Percentiles rank a stretch among this genome's conserved stretches.
phyloP scores from a whole-genome alignment of 495 filamentous ascomycete species.

The Aspergillus panamensis region DNA sequence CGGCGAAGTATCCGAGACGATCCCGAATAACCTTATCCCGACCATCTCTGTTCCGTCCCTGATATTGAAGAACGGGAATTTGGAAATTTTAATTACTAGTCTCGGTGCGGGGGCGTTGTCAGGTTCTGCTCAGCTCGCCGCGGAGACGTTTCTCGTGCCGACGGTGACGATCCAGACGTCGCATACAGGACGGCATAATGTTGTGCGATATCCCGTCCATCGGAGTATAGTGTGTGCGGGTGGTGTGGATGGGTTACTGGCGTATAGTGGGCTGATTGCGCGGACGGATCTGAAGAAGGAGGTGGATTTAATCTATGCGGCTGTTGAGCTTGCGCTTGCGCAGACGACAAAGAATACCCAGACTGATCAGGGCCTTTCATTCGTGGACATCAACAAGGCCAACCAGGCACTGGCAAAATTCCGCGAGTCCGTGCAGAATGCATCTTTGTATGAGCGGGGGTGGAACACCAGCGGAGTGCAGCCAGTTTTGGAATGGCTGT shows the following conservation, averaged over 20 bases:
- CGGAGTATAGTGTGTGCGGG: slow-evolving; percentile 71
- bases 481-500: slow-evolving; percentile 64
- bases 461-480: slow-evolving; percentile 72
- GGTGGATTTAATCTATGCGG: slow-evolving; percentile 48
- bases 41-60: slow-evolving; percentile 65
- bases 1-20: slow-evolving; percentile 45
- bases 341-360: slow-evolving; percentile 29
- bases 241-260: slow-evolving; percentile 54
- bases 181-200: slow-evolving; percentile 53
- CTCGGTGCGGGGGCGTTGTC: slow-evolving; percentile 41
- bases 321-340: slow-evolving; percentile 48
- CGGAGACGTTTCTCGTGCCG: slow-evolving; percentile 63
- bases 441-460: slow-evolving; percentile 62
- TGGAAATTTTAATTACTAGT: slow-evolving; percentile 76
- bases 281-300: slow-evolving; percentile 35
- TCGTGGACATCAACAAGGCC: slow-evolving; percentile 54
- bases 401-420: slow-evolving; percentile 60
- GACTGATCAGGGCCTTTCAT: slow-evolving; percentile 25
- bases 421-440: slow-evolving; percentile 63
- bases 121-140: slow-evolving; percentile 47
- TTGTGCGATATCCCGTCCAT: slow-evolving; percentile 81
- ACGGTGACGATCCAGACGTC: slow-evolving; percentile 64
- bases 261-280: slow-evolving; percentile 46
- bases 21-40: slow-evolving; percentile 47
- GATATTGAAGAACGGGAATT: slow-evolving; percentile 59